phyloP scores from a whole-genome alignment of 805 yeast genomes.

The Lipomyces starkeyi region DNA sequence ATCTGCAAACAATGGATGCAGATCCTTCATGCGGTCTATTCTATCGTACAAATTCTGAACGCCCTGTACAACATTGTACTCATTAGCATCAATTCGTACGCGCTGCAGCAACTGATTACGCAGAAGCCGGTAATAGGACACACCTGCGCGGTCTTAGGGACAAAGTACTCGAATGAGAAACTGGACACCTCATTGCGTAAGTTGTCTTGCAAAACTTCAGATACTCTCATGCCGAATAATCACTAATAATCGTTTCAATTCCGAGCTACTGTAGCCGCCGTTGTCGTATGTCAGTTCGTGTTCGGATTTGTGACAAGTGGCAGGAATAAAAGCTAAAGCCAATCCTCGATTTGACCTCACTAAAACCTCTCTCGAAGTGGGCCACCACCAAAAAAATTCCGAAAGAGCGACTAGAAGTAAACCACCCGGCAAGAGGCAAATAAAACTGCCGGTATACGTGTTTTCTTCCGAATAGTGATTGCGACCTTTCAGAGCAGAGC shows the following conservation, averaged over 20 bases:
- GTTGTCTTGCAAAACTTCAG: conserved; percentile 39
- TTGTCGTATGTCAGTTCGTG: background rate
- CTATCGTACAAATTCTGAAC: conserved; percentile 94
- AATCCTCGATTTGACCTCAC: too few relatives aligned
- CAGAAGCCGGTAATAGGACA: background rate
- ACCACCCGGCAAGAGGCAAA: background rate
- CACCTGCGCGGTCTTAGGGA: conserved; percentile 80
- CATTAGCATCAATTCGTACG: background rate
- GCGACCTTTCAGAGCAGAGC: background rate
- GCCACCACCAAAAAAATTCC: background rate
- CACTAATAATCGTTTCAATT: background rate
- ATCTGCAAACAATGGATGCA: conserved; percentile 90
- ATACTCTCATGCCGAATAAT: conserved; percentile 23
- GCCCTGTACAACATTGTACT: conserved; percentile 66
- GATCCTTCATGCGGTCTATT: conserved; percentile 95
- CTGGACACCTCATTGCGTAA: conserved; percentile 56
- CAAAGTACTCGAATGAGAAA: conserved; percentile 95
- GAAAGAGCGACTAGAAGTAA: conserved; percentile 2
- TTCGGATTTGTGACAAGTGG: background rate
- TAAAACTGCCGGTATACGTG: background rate
- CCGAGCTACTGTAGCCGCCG: background rate
- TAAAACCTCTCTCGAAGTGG: background rate
- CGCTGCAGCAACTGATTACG: background rate
- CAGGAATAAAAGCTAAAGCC: background rate
- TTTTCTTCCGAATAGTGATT: background rate